Evolutionary conservation across 768 basidiomycete genomes (phyloP).

Genomic region (Boletus fagicola): DNA sequence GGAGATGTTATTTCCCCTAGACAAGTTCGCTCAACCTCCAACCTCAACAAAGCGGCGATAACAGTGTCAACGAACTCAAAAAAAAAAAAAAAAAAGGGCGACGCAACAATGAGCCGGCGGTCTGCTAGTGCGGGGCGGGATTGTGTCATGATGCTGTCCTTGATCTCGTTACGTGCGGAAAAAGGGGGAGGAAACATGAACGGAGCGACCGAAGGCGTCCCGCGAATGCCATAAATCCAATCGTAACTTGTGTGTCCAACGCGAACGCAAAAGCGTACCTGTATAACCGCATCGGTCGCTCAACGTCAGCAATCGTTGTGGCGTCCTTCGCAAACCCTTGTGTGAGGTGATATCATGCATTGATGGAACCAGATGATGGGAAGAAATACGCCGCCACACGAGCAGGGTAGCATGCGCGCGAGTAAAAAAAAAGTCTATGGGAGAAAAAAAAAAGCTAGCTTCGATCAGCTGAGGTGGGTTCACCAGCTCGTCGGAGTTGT

Average conservation of each 20-base stretch:
- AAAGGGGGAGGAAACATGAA: background rate
- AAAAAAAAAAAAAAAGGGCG: background rate
- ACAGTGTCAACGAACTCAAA: background rate
- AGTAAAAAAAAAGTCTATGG: slow-evolving; percentile 16
- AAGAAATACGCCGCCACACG: slow-evolving; percentile 10
- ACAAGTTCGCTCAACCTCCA: background rate
- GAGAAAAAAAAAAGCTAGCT: background rate
- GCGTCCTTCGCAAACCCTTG: slow-evolving; percentile 5
- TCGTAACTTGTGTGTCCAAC: slow-evolving; percentile 8
- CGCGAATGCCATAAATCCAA: slow-evolving; percentile 13
- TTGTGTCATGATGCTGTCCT: background rate
- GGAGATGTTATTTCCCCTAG: background rate
- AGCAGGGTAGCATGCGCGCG: slow-evolving; percentile 17
- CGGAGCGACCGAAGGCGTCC: background rate
- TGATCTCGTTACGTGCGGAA: slow-evolving; percentile 7
- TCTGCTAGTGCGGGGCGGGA: background rate
- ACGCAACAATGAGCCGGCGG: slow-evolving; percentile 6
- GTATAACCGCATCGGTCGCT: background rate
- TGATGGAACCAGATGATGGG: slow-evolving; percentile 6
- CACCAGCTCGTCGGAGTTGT: background rate
- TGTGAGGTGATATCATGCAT: background rate
- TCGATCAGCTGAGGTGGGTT: slow-evolving; percentile 9
- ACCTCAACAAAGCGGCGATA: slow-evolving; percentile 10
- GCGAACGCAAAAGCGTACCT: slow-evolving; percentile 9
- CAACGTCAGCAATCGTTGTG: slow-evolving; percentile 16